Evolutionary conservation across 805 yeast species (phyloP).

Genomic region (Naumovozyma castellii): DNA sequence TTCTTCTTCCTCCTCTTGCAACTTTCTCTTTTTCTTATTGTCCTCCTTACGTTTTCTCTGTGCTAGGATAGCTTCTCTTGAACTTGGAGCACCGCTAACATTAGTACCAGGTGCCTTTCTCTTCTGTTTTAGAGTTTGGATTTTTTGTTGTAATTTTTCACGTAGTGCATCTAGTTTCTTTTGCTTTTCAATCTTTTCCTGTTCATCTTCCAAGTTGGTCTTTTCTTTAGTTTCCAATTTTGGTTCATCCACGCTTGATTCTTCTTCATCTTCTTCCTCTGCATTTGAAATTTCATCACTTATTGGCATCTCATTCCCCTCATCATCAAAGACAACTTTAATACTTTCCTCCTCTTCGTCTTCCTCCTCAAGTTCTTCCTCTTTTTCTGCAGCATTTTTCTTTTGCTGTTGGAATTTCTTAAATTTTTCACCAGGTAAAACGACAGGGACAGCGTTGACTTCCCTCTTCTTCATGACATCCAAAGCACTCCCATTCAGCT

Average conservation of each 20-base stretch:
- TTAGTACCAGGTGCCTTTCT: slow-evolving; percentile 89
- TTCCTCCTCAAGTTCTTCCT: slow-evolving; percentile 10
- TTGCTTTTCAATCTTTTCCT: slow-evolving; percentile 33
- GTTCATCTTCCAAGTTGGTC: slow-evolving; percentile 10
- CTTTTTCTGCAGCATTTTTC: slow-evolving; percentile 15
- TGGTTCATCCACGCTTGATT: too few relatives aligned
- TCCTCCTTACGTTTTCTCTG: slow-evolving; percentile 45
- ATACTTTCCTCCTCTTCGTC: slow-evolving; percentile 24
- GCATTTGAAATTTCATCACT: slow-evolving; percentile 25
- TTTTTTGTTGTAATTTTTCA: slow-evolving; percentile 69
- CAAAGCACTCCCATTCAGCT: slow-evolving; percentile 40
- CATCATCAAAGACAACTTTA: slow-evolving; percentile 58
- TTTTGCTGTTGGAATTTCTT: slow-evolving; percentile 11
- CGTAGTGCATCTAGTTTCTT: slow-evolving; percentile 55
- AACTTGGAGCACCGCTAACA: slow-evolving; percentile 69
- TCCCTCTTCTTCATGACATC: slow-evolving; percentile 51
- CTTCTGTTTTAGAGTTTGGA: slow-evolving; percentile 57
- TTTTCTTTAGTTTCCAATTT: slow-evolving; percentile 10
- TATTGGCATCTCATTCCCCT: slow-evolving; percentile 36
- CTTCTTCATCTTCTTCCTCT: slow-evolving; percentile 9
- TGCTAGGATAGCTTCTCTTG: slow-evolving; percentile 69
- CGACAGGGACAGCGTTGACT: slow-evolving; percentile 40
- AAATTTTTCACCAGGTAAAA: slow-evolving; percentile 30
- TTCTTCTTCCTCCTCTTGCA: slow-evolving; percentile 34
- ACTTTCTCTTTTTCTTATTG: slow-evolving; percentile 27